These are phyloP conservation scores for Claviceps capensis DNA, from an alignment of 2,329 filamentous ascomycete species.

Conservation along the genomic window DNA sequence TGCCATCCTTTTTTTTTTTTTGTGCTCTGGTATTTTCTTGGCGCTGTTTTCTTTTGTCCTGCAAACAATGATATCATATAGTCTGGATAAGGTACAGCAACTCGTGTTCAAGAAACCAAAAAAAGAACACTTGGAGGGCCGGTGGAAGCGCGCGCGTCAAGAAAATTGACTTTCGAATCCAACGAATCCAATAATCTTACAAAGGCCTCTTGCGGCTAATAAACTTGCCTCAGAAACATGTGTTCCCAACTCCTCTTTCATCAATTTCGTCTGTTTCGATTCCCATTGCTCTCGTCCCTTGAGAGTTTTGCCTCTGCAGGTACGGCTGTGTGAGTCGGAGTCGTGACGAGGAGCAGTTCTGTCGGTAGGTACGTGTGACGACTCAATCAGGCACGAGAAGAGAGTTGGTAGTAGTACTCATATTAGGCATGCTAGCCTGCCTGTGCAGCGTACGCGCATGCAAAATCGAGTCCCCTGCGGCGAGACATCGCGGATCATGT, in stretches of 20 bases:
- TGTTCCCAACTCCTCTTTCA: too few relatives aligned
- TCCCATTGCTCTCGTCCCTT: too few relatives aligned
- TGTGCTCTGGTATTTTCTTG: not conserved
- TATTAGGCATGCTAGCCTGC: conserved; percentile 2
- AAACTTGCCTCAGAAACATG: too few relatives aligned
- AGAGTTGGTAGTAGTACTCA: not conserved
- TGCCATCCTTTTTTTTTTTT: not conserved
- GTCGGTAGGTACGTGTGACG: too few relatives aligned
- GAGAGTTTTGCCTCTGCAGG: too few relatives aligned
- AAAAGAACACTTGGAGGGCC: not conserved
- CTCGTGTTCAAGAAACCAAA: not conserved
- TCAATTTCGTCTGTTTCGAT: too few relatives aligned
- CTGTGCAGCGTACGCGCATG: not conserved
- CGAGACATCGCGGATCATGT: not conserved
- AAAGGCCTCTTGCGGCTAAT: not conserved
- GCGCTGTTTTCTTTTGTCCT: not conserved
- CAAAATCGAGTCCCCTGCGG: not conserved
- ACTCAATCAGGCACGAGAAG: too few relatives aligned
- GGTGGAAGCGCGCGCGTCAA: not conserved
- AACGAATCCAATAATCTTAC: too few relatives aligned
- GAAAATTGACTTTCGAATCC: too few relatives aligned
- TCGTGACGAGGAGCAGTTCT: too few relatives aligned
- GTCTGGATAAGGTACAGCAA: conserved; percentile 1
- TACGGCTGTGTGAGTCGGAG: too few relatives aligned
- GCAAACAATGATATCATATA: not conserved